These are phyloP conservation scores for Teratosphaeria pseudoeucalypti DNA, from an alignment of 2,329 filamentous ascomycete species.

Conservation along the genomic window DNA sequence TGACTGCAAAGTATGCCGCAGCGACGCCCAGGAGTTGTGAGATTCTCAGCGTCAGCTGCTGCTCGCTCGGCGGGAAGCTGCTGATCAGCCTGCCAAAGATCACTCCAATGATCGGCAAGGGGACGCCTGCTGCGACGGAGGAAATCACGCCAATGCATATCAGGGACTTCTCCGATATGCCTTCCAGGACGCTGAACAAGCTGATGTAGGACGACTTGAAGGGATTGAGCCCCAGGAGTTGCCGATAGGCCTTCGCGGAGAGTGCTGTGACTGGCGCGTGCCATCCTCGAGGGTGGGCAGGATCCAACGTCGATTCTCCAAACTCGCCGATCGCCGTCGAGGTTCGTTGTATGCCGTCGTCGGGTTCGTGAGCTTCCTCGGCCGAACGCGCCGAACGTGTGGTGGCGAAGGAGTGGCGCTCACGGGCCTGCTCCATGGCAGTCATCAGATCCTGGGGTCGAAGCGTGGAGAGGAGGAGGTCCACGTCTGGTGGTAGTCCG, in stretches of 20 bases:
- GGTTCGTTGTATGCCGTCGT: neutral
- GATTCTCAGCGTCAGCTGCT: conserved; percentile 32
- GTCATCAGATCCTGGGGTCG: neutral
- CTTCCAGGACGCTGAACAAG: conserved; percentile 37
- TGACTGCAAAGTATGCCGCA: conserved; percentile 39
- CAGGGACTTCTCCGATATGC: conserved; percentile 28
- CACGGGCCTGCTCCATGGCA: neutral
- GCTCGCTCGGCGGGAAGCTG: conserved; percentile 37
- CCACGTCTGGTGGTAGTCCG: neutral
- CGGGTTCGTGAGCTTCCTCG: neutral
- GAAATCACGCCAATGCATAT: conserved; percentile 26
- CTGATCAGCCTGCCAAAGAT: conserved; percentile 42
- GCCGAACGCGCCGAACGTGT: neutral
- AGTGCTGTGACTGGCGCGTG: conserved; percentile 4
- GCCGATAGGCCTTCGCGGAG: conserved; percentile 15
- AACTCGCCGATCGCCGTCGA: conserved; percentile 1
- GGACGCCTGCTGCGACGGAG: conserved; percentile 30
- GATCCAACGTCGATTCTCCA: conserved; percentile 10
- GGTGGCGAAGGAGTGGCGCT: neutral
- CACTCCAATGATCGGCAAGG: conserved; percentile 32
- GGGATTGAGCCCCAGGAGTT: conserved; percentile 33
- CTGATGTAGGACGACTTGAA: conserved; percentile 41
- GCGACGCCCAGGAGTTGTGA: conserved; percentile 36
- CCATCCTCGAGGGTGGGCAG: conserved; percentile 10
- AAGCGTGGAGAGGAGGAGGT: neutral